Conservation (phyloP, 331 rosid species). For the Erythrophleum ivorense region DNA sequence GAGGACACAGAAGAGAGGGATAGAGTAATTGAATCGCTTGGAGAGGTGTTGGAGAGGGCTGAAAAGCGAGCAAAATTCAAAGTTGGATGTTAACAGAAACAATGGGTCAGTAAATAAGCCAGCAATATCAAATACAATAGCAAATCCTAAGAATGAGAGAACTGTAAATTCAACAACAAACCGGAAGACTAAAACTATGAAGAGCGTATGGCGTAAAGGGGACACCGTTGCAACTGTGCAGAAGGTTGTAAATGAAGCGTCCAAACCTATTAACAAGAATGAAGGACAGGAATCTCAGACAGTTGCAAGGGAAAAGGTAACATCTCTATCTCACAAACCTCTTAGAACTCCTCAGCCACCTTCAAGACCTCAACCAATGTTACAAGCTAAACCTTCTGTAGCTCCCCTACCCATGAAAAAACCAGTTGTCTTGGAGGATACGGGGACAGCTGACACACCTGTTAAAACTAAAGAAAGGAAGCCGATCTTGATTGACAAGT, state of each 20-base stretch:
- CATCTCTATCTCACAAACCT: constrained; percentile 41
- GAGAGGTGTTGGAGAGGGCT: constrained; percentile 96
- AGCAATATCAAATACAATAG: constrained; percentile 37
- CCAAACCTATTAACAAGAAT: constrained; percentile 51
- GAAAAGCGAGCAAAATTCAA: constrained; percentile 71
- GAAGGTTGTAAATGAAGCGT: constrained; percentile 68
- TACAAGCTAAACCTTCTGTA: constrained; percentile 73
- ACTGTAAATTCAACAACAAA: constrained; percentile 30
- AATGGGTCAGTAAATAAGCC: constrained; percentile 58
- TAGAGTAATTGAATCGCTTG: constrained; percentile 88
- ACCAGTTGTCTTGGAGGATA: constrained; percentile 77
- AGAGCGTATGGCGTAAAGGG: constrained; percentile 98
- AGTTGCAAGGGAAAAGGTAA: constrained; percentile 43
- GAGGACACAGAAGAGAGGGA: constrained; percentile 62
- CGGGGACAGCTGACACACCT: constrained; percentile 59
- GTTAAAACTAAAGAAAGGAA: constrained; percentile 61
- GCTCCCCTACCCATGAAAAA: constrained; percentile 67
- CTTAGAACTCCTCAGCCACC: constrained; percentile 49
- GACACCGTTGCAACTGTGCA: constrained; percentile 66
- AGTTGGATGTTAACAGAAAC: constrained; percentile 34
- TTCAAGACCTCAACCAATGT: constrained; percentile 67
- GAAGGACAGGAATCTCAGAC: constrained; percentile 49
- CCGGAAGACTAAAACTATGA: constrained; percentile 69
- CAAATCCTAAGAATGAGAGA: constrained; percentile 42
- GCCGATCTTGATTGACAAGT: constrained; percentile 92